Conservation (phyloP, 768 basidiomycete species). For the Psilocybe tampanensis region DNA sequence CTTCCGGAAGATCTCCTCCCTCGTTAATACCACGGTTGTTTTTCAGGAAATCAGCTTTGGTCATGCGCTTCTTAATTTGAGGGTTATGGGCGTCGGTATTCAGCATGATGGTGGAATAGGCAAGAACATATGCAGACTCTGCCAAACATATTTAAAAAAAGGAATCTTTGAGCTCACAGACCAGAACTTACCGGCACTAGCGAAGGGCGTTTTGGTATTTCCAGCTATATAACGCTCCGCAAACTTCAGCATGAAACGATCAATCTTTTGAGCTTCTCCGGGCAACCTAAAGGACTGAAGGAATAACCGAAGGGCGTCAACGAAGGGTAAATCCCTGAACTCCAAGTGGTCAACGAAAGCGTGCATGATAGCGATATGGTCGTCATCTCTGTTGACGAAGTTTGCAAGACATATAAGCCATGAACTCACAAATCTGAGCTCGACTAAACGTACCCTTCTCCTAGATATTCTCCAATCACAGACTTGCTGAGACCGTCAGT, state of each 20-base stretch:
- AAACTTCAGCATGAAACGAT: conserved; percentile 98
- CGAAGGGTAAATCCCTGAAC: conserved; percentile 78
- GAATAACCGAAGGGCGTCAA: conserved; percentile 88
- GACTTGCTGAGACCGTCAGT: conserved; percentile 94
- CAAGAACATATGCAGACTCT: conserved; percentile 95
- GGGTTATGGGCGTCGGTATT: conserved; percentile 98
- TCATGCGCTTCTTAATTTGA: conserved; percentile 94
- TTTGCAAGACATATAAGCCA: background rate
- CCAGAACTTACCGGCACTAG: conserved; percentile 80
- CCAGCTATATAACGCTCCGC: conserved; percentile 94
- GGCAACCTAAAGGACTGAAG: conserved; percentile 96
- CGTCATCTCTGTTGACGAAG: conserved; percentile 65
- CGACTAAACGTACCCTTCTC: conserved; percentile 79
- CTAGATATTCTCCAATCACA: conserved; percentile 97
- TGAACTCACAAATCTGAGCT: background rate
- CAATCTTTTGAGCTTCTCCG: conserved; percentile 97
- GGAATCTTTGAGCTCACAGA: background rate
- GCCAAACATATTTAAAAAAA: background rate
- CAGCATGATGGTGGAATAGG: conserved; percentile 93
- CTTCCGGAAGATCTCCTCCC: conserved; percentile 83
- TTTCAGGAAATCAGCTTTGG: conserved; percentile 85
- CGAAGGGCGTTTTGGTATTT: conserved; percentile 83
- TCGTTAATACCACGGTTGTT: conserved; percentile 99
- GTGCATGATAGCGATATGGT: conserved; percentile 94
- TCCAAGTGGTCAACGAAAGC: conserved; percentile 94